Percentiles rank a stretch among this genome's conserved stretches.
Conservation (phyloP, 306 rosid species). For the Fragaria ananassa region DNA sequence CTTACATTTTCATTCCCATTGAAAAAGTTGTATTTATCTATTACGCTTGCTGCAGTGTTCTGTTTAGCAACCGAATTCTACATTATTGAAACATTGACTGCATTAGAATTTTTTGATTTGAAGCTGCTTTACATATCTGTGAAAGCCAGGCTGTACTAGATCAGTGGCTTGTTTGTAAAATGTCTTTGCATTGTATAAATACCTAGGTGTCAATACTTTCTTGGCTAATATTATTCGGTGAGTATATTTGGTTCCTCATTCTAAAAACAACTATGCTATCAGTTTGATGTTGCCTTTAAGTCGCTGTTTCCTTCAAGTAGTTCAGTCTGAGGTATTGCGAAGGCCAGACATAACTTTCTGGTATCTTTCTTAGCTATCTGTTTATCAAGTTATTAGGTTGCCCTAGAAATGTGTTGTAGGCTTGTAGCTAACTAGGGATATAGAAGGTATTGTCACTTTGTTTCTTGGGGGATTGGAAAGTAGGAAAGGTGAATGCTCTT, state of each 20-base stretch:
- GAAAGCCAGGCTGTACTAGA: neutral
- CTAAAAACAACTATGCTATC: neutral
- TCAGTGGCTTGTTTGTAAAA: neutral
- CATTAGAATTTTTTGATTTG: neutral
- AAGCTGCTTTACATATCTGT: neutral
- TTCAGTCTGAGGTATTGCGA: neutral
- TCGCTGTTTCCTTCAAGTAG: neutral
- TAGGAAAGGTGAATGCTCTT: neutral
- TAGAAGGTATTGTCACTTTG: neutral
- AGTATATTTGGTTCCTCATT: neutral
- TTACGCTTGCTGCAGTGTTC: neutral
- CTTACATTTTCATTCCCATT: neutral
- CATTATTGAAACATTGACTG: neutral
- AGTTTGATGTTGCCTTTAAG: neutral
- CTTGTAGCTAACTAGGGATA: neutral
- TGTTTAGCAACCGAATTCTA: neutral
- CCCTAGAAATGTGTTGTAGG: neutral
- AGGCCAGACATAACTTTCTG: neutral
- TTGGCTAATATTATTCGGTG: neutral
- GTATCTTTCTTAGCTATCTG: neutral
- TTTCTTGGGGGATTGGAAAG: neutral
- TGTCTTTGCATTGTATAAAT: neutral
- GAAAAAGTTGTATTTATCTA: neutral
- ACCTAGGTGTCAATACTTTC: neutral
- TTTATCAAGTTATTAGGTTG: neutral